phyloP scores from a whole-genome alignment of 345 rosid genomes.

The Durio zibethinus region DNA sequence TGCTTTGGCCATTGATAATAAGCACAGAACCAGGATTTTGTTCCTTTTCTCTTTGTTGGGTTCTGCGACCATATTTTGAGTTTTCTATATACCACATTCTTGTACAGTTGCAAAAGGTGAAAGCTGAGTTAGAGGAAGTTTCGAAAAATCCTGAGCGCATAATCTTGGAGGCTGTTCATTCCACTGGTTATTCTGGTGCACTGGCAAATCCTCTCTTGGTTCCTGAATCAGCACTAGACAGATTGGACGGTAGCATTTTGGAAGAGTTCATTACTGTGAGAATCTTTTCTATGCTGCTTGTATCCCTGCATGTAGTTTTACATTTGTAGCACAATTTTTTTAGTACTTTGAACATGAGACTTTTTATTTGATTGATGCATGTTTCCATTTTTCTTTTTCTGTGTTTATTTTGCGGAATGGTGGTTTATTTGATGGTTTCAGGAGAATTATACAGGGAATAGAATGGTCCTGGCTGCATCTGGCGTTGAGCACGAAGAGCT shows the following conservation, averaged over 20 bases:
- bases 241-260: slow-evolving; percentile 46
- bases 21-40: not conserved
- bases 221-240: slow-evolving; percentile 46
- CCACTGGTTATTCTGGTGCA: slow-evolving; percentile 57
- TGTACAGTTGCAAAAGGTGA: slow-evolving; percentile 54
- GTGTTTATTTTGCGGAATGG: slow-evolving; percentile 6
- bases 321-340: not conserved
- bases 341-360: not conserved
- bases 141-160: slow-evolving; percentile 65
- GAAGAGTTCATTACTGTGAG: slow-evolving; percentile 65
- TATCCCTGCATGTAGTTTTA: not conserved
- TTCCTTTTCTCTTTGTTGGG: not conserved
- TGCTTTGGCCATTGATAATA: not conserved
- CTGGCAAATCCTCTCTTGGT: slow-evolving; percentile 69
- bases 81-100: not conserved
- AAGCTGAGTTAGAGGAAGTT: slow-evolving; percentile 49
- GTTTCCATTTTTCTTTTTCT: not conserved
- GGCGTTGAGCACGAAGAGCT: slow-evolving; percentile 66
- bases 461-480: slow-evolving; percentile 67
- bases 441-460: slow-evolving; percentile 65
- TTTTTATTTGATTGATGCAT: not conserved
- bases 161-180: slow-evolving; percentile 71
- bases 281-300: not conserved
- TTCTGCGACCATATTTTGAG: not conserved
- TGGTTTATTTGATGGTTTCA: slow-evolving; percentile 28